Base-by-base conservation (phyloP, 495 filamentous ascomycete genomes). In the Pseudoneurospora amorphoporcata region DNA sequence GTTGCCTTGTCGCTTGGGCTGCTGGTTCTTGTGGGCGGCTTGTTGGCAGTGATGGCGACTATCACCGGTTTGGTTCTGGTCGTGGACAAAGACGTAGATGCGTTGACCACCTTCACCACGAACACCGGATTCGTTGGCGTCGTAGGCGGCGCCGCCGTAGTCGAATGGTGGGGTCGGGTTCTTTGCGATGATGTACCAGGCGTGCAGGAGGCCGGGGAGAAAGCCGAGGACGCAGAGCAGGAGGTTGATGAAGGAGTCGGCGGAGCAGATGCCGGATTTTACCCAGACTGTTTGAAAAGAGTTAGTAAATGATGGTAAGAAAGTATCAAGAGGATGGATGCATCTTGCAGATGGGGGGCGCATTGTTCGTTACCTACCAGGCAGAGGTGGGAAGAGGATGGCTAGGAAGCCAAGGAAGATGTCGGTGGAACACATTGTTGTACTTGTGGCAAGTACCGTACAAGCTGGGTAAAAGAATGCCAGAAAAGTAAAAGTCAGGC, bases 111-210 rank as follows among this genome's bases (percentile, higher is more conserved):
- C 14, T 17, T 65, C 53, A 8, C 7, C 29, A 8, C 53, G 53
- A 40, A 9, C 8, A 6, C 53, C 29, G 53, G 29, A 17, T 17
- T 65, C 53, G 1, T 58, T 29, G 19, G 47, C 47, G 10, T 58
- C 47, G 47, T 65, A 16, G 2, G 6, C 14, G 14, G 23, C 14
- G 23, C 29, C 53, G 68, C 90, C 85, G 81, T 95, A 93, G 73
- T 87, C 85, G 73, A 87, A 88, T 38, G 87, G 81, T 16, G 84
- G 83, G 39, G 98, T 94, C 37, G 96, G 96, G 81, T 91, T 93
- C 79, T 91, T 91, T 79, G 91, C 84, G 85, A 99, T 97, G 82
- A 99, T 97, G 88, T 98, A 99, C 94, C 94, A 98, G 78, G 95
- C 29, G 82, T 99, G 95, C 8, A 99, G 82, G 35, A 98, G 89